These are phyloP conservation scores for Calvatia gigantea DNA, from an alignment of 768 basidiomycete genomes.

Conservation along the genomic window DNA sequence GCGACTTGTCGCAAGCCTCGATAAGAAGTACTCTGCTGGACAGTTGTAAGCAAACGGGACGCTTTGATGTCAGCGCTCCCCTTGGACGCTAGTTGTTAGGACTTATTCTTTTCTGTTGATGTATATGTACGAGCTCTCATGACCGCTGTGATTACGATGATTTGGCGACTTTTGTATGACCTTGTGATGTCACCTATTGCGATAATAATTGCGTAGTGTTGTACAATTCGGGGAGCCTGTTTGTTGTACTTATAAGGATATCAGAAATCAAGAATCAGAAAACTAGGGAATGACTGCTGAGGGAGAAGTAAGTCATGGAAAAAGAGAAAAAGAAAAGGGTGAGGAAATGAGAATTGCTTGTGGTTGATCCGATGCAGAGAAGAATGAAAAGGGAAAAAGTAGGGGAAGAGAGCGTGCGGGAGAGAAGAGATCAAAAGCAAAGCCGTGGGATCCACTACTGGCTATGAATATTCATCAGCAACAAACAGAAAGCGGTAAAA, in stretches of 20 bases:
- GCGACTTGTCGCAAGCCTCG: conserved; percentile 19
- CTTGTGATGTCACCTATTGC: too few species aligned
- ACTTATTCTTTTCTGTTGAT: neutral
- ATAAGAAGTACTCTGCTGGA: conserved; percentile 18
- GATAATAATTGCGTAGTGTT: too few species aligned
- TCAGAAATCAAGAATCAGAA: neutral
- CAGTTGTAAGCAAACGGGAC: conserved; percentile 1
- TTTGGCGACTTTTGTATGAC: too few species aligned
- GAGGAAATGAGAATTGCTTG: conserved; percentile 8
- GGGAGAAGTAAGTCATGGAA: neutral
- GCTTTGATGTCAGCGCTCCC: neutral
- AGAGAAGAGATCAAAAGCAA: neutral
- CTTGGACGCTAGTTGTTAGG: neutral
- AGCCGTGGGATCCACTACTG: too few species aligned
- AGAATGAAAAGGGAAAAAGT: neutral
- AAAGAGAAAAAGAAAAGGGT: conserved; percentile 3
- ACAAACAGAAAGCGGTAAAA: neutral
- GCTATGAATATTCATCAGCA: too few species aligned
- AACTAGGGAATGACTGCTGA: neutral
- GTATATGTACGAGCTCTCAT: neutral
- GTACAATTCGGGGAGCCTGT: neutral
- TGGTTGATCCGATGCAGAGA: neutral
- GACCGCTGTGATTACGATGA: neutral
- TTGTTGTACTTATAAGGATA: neutral
- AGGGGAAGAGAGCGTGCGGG: neutral